A percentile compares a stretch with the other conserved stretches of the same genome.
Conservation (phyloP, 2,329 filamentous ascomycete genomes). For the Fusarium pseudograminearum region DNA sequence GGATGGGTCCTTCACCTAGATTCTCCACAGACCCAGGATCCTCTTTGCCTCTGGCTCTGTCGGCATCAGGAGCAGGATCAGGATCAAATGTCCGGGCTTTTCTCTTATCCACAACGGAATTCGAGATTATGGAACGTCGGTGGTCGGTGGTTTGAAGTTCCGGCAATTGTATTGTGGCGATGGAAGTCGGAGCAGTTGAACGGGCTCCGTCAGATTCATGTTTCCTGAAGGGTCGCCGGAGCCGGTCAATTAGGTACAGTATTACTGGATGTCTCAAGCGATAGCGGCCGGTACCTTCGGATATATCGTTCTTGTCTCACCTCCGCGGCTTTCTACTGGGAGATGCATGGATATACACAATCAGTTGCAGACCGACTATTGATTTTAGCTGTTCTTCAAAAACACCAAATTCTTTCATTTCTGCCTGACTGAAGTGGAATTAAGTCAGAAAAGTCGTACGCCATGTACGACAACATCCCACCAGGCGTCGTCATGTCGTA, state of each 20-base stretch:
- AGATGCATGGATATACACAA: neutral
- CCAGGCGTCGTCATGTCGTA: constrained; percentile 32
- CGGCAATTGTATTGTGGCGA: constrained; percentile 26
- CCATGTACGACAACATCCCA: constrained; percentile 12
- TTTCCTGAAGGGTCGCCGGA: constrained; percentile 18
- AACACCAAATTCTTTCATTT: neutral
- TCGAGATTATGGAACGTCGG: constrained; percentile 15
- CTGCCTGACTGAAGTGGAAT: neutral
- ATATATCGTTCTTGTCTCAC: constrained; percentile 5
- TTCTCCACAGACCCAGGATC: constrained; percentile 22
- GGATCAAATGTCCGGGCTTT: constrained; percentile 7
- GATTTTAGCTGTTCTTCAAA: neutral
- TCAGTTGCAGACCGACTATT: constrained; percentile 1
- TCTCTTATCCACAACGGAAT: constrained; percentile 22
- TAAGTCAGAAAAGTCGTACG: constrained; percentile 6
- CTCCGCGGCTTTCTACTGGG: neutral
- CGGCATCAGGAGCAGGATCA: neutral
- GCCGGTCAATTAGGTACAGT: constrained; percentile 3
- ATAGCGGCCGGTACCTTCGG: constrained; percentile 11
- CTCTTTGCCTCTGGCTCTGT: constrained; percentile 16
- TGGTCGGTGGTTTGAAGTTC: constrained; percentile 22
- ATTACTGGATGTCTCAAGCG: neutral
- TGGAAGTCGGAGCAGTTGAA: constrained; percentile 3
- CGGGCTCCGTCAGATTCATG: constrained; percentile 16
- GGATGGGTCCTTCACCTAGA: constrained; percentile 13